Percentiles rank a stretch among this genome's conserved stretches.
phyloP scores from a whole-genome alignment of 352 stramenopile species.

The Globisporangium middletonii region DNA sequence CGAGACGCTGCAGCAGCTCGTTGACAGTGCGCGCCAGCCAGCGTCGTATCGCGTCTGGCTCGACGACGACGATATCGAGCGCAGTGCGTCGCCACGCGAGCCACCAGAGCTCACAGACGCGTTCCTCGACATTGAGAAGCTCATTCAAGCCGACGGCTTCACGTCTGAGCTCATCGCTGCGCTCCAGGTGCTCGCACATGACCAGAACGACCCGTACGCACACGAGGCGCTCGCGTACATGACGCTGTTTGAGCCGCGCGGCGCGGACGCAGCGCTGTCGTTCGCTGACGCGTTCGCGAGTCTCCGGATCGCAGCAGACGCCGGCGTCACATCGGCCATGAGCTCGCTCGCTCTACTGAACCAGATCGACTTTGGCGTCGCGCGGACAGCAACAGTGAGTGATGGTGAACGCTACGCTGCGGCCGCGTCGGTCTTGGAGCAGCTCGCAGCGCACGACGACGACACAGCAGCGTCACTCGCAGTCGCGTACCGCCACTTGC shows the following conservation, averaged over 20 bases:
- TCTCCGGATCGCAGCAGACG: constrained; percentile 34
- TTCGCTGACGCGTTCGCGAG: constrained; percentile 37
- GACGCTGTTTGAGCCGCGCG: constrained; percentile 46
- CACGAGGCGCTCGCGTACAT: constrained; percentile 55
- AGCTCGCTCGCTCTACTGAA: constrained; percentile 49
- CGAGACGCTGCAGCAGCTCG: neutral
- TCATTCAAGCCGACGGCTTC: constrained; percentile 37
- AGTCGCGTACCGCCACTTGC: constrained; percentile 47
- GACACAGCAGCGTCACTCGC: constrained; percentile 60
- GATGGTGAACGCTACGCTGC: constrained; percentile 20
- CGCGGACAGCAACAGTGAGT: constrained; percentile 17
- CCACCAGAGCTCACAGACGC: constrained; percentile 29
- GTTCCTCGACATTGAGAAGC: constrained; percentile 49
- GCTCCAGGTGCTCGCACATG: constrained; percentile 21
- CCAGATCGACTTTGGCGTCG: constrained; percentile 38
- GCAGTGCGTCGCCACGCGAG: neutral
- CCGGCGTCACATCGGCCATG: constrained; percentile 31
- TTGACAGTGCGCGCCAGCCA: neutral
- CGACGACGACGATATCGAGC: neutral
- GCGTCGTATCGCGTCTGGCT: neutral
- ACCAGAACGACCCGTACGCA: constrained; percentile 36
- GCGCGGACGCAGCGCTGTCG: constrained; percentile 6
- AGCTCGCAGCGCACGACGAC: constrained; percentile 28
- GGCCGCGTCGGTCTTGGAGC: constrained; percentile 27
- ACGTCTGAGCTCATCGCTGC: constrained; percentile 29